Percentiles rank a stretch among this genome's conserved stretches.
Conservation (phyloP, 495 filamentous ascomycete species). For the Daldinia bambusicola region DNA sequence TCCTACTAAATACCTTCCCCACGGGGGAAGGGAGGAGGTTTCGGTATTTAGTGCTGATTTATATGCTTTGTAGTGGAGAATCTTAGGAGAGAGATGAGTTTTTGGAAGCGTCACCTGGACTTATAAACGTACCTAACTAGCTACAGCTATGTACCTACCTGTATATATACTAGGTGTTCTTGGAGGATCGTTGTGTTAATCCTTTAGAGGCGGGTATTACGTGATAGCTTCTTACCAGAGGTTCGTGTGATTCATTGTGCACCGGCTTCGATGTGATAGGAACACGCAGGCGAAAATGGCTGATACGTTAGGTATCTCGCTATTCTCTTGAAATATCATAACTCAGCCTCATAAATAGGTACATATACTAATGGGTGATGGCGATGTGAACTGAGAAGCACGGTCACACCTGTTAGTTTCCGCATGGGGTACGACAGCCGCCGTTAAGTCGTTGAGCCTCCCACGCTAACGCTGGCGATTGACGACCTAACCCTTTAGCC, state of each 20-base stretch:
- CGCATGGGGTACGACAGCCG: background rate
- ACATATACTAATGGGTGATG: background rate
- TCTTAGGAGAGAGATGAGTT: too few relatives aligned
- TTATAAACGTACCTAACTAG: too few relatives aligned
- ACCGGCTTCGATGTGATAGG: background rate
- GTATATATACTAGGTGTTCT: too few relatives aligned
- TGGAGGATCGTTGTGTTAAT: background rate
- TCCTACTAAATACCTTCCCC: background rate
- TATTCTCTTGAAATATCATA: background rate
- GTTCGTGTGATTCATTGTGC: background rate
- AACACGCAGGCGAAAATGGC: background rate
- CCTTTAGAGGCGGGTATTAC: background rate
- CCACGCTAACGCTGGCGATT: constrained; percentile 2
- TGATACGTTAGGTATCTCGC: background rate
- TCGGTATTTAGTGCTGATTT: too few relatives aligned
- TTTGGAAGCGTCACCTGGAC: background rate
- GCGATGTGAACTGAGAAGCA: background rate
- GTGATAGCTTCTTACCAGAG: background rate
- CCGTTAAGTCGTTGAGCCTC: background rate
- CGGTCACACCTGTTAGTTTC: background rate
- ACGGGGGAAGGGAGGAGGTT: background rate
- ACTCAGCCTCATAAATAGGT: background rate
- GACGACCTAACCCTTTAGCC: background rate
- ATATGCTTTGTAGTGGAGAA: background rate
- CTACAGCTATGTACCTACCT: too few relatives aligned